These are phyloP conservation scores for Neurospora sp. DNA, from an alignment of 495 filamentous ascomycete genomes.

Conservation along the genomic window DNA sequence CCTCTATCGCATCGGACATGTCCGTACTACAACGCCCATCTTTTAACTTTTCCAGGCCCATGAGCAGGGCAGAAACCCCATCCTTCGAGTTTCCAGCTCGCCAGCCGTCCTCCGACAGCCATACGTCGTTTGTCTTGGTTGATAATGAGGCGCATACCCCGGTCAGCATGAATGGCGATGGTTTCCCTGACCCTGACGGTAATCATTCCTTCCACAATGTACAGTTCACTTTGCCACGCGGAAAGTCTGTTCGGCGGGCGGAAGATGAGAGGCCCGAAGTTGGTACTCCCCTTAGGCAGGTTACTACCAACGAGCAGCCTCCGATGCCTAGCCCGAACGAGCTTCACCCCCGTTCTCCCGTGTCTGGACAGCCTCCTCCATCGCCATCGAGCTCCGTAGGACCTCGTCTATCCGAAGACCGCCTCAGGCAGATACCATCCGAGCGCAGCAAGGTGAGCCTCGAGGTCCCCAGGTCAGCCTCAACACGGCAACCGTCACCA, in stretches of 20 bases:
- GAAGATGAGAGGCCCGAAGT: neutral
- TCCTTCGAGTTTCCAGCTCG: slow-evolving; percentile 47
- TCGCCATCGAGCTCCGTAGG: slow-evolving; percentile 44
- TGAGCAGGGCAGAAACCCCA: slow-evolving; percentile 68
- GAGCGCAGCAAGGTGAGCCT: slow-evolving; percentile 38
- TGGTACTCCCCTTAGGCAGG: slow-evolving; percentile 39
- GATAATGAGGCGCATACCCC: slow-evolving; percentile 55
- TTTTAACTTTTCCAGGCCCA: slow-evolving; percentile 87
- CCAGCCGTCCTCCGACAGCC: slow-evolving; percentile 51
- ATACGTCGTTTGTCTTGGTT: slow-evolving; percentile 47
- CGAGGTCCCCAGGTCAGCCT: slow-evolving; percentile 21
- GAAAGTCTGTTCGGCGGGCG: neutral
- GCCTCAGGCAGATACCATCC: slow-evolving; percentile 27
- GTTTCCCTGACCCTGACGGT: slow-evolving; percentile 34
- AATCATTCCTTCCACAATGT: neutral
- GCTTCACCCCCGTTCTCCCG: slow-evolving; percentile 20
- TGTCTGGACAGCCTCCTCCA: slow-evolving; percentile 38
- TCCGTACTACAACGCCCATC: slow-evolving; percentile 56
- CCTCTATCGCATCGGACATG: slow-evolving; percentile 71
- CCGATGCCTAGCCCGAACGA: slow-evolving; percentile 35
- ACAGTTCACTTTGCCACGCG: neutral
- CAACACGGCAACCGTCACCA: slow-evolving; percentile 24
- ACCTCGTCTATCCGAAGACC: slow-evolving; percentile 26
- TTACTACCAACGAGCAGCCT: slow-evolving; percentile 49
- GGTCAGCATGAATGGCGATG: slow-evolving; percentile 53